phyloP scores from a whole-genome alignment of 768 basidiomycete species.

The Galerina sulciceps region DNA sequence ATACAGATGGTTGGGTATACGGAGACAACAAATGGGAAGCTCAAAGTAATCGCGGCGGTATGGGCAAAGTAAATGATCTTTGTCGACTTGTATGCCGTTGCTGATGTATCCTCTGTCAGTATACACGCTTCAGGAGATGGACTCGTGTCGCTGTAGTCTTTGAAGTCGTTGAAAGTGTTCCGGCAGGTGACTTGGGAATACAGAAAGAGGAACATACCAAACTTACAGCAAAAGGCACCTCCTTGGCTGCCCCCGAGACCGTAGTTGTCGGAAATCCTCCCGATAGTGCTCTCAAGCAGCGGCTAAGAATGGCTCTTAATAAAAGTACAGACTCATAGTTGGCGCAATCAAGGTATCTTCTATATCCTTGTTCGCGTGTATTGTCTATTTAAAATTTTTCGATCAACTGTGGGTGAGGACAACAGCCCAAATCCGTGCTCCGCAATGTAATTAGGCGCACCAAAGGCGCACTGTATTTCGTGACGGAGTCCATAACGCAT shows the following conservation, averaged over 20 bases:
- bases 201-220: slow-evolving; percentile 19
- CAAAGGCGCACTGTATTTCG: too few species aligned
- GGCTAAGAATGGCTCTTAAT: slow-evolving; percentile 31
- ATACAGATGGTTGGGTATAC: slow-evolving; percentile 91
- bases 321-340: slow-evolving; percentile 7
- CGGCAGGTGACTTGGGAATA: slow-evolving; percentile 37
- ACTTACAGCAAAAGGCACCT: slow-evolving; percentile 2
- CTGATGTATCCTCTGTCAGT: slow-evolving; percentile 44
- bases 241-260: slow-evolving; percentile 7
- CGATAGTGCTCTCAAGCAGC: slow-evolving; percentile 32
- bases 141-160: slow-evolving; percentile 79
- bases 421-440: too few species aligned
- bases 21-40: slow-evolving; percentile 96
- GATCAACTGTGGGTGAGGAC: too few species aligned
- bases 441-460: too few species aligned
- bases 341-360: too few species aligned
- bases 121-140: slow-evolving; percentile 87
- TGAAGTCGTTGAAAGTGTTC: slow-evolving; percentile 68
- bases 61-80: slow-evolving; percentile 68
- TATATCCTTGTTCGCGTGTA: too few species aligned
- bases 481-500: too few species aligned
- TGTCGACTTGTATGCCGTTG: neutral
- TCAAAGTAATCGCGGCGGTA: slow-evolving; percentile 72
- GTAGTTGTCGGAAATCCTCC: slow-evolving; percentile 18
- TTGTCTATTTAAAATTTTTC: too few species aligned